phyloP scores from a whole-genome alignment of 257 asterid genomes.

The Solanum medicagineum region DNA sequence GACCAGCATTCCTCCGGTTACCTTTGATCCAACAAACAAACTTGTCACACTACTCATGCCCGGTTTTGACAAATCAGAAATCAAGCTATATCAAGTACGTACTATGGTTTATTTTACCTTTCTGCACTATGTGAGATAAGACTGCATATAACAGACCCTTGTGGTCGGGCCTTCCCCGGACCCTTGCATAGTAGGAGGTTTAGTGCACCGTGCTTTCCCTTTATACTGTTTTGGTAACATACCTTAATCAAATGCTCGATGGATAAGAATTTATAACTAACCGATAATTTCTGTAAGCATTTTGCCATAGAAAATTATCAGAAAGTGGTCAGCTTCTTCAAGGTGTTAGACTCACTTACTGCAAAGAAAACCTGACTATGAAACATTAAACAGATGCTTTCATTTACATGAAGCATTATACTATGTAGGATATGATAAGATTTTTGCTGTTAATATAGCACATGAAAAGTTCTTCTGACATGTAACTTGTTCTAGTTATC shows the following conservation, averaged over 20 bases:
- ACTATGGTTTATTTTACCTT: neutral
- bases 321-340: neutral
- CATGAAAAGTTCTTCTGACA: neutral
- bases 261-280: neutral
- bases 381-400: neutral
- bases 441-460: neutral
- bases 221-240: neutral
- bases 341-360: neutral
- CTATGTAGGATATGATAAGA: neutral
- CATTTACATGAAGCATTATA: neutral
- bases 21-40: slow-evolving; percentile 45
- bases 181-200: too few relatives aligned
- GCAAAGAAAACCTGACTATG: neutral
- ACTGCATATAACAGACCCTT: too few relatives aligned
- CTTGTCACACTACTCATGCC: slow-evolving; percentile 87
- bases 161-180: too few relatives aligned
- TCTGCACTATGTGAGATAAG: neutral
- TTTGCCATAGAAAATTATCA: neutral
- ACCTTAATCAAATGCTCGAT: neutral
- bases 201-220: neutral
- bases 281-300: neutral
- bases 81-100: slow-evolving; percentile 86
- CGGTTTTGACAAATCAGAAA: slow-evolving; percentile 95
- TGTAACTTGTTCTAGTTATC: neutral
- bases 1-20: slow-evolving; percentile 27